Evolutionary conservation across 768 basidiomycete species (phyloP).

Genomic region (Boletus pseudo-olivaceus): DNA sequence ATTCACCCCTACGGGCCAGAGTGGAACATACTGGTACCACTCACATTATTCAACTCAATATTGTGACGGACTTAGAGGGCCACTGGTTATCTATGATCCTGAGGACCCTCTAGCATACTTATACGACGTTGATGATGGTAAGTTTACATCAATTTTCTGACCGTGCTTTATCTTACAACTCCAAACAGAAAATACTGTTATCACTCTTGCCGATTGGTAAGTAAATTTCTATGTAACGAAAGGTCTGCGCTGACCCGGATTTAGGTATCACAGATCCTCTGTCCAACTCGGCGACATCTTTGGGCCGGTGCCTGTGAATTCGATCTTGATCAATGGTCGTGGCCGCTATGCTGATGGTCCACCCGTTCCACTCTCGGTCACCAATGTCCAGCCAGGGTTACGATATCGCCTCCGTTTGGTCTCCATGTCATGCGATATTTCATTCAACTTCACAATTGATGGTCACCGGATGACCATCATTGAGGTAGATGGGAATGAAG

Average conservation of each 20-base stretch:
- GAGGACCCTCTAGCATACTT: conserved; percentile 38
- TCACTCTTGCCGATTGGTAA: conserved; percentile 50
- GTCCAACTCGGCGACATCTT: conserved; percentile 9
- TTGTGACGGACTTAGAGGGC: conserved; percentile 43
- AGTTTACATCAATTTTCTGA: neutral
- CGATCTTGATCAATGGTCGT: conserved; percentile 51
- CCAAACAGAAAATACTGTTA: conserved; percentile 37
- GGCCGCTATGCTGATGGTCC: conserved; percentile 48
- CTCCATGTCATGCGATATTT: conserved; percentile 44
- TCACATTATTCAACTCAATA: conserved; percentile 37
- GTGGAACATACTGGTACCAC: conserved; percentile 51
- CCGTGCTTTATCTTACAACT: neutral
- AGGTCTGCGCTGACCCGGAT: conserved; percentile 5
- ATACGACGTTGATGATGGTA: conserved; percentile 48
- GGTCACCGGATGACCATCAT: conserved; percentile 49
- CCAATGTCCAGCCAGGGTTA: conserved; percentile 38
- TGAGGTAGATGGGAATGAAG: conserved; percentile 47
- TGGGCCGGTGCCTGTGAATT: conserved; percentile 22
- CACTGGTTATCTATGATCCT: conserved; percentile 45
- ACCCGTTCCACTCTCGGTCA: conserved; percentile 36
- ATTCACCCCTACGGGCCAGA: conserved; percentile 32
- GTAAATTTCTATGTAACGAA: neutral
- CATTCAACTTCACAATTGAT: conserved; percentile 44
- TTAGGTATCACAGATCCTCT: conserved; percentile 37
- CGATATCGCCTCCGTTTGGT: conserved; percentile 57